phyloP scores from a whole-genome alignment of 306 rosid genomes.

The Cicer bijugum region DNA sequence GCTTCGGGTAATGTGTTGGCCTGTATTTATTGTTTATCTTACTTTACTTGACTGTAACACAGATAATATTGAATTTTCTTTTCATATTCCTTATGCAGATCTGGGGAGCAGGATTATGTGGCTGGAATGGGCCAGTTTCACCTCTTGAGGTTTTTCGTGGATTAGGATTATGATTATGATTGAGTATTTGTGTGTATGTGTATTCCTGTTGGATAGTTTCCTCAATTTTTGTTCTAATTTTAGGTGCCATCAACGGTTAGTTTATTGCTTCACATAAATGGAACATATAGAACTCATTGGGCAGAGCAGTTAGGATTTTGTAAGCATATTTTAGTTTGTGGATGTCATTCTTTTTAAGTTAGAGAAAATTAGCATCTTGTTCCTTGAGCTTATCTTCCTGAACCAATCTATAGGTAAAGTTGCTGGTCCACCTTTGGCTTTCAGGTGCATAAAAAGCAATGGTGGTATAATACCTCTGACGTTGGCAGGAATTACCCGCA shows the following conservation, averaged over 20 bases:
- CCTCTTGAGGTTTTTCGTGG: conserved; percentile 76
- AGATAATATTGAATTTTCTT: conserved; percentile 38
- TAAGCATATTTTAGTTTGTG: conserved; percentile 50
- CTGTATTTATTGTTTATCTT: conserved; percentile 28
- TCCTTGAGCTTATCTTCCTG: conserved; percentile 41
- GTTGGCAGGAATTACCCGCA: conserved; percentile 74
- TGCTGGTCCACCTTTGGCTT: conserved; percentile 80
- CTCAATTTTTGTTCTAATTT: conserved; percentile 50
- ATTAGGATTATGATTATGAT: conserved; percentile 39
- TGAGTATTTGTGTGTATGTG: conserved; percentile 30
- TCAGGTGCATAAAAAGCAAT: conserved; percentile 73
- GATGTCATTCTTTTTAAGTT: conserved; percentile 37
- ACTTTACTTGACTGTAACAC: conserved; percentile 33
- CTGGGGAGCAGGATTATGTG: conserved; percentile 83
- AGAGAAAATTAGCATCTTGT: conserved; percentile 26
- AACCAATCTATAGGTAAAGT: conserved; percentile 59
- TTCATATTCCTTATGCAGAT: conserved; percentile 58
- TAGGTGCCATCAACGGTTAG: conserved; percentile 68
- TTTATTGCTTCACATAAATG: conserved; percentile 80
- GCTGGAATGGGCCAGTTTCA: conserved; percentile 80
- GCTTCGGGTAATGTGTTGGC: conserved; percentile 65
- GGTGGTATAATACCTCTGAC: conserved; percentile 88
- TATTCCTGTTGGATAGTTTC: conserved; percentile 29
- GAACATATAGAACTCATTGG: conserved; percentile 92
- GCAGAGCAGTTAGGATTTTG: conserved; percentile 84